phyloP scores from a whole-genome alignment of 2,329 filamentous ascomycete genomes.

The Aureobasidium musti region DNA sequence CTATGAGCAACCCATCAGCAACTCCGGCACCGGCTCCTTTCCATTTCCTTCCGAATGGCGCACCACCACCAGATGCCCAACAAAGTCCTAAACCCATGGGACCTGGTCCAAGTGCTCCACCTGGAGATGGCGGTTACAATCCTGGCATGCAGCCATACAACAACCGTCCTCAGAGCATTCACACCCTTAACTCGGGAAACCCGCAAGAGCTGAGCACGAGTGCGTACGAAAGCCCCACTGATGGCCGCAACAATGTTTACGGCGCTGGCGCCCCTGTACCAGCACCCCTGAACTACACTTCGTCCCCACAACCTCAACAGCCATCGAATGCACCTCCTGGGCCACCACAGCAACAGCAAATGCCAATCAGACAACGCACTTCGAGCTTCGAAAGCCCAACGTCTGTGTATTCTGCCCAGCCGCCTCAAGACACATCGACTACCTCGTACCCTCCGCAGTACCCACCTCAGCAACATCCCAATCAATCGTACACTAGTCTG shows the following conservation, averaged over 20 bases:
- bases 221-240: constrained; percentile 51
- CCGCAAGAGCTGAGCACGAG: constrained; percentile 53
- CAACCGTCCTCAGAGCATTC: constrained; percentile 45
- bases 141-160: constrained; percentile 33
- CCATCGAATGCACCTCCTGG: constrained; percentile 31
- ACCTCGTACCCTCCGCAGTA: constrained; percentile 19
- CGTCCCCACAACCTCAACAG: constrained; percentile 10
- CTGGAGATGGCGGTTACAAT: constrained; percentile 35
- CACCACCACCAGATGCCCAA: constrained; percentile 33
- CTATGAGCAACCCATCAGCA: constrained; percentile 25
- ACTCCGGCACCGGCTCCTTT: constrained; percentile 37
- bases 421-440: constrained; percentile 29
- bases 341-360: constrained; percentile 29
- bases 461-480: constrained; percentile 29
- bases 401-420: constrained; percentile 37
- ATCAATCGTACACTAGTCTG: constrained; percentile 18
- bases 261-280: constrained; percentile 16
- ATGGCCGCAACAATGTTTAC: constrained; percentile 46
- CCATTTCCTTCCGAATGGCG: constrained; percentile 43
- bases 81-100: constrained; percentile 33
- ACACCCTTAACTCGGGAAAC: constrained; percentile 43
- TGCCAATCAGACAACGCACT: constrained; percentile 34
- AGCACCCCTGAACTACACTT: constrained; percentile 23
- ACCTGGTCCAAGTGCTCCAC: constrained; percentile 33
- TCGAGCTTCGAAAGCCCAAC: constrained; percentile 39